These are phyloP conservation scores for Dalbergia oliveri DNA, from an alignment of 306 rosid genomes.

Conservation along the genomic window DNA sequence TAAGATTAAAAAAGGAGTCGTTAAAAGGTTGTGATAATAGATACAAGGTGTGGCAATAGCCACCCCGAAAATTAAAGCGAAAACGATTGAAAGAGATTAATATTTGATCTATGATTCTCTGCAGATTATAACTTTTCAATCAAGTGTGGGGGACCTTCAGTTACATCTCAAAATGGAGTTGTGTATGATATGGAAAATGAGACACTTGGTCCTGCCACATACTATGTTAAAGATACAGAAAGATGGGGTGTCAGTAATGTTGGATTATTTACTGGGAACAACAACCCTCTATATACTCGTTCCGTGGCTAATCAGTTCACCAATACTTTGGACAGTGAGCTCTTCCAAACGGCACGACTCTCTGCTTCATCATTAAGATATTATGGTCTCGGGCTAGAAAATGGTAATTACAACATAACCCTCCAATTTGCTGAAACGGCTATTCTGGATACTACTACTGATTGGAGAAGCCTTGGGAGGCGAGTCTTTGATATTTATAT, in stretches of 20 bases:
- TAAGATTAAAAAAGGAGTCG: no score
- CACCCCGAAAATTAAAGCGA: no score
- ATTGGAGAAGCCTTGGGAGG: conserved; percentile 78
- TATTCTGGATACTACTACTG: conserved; percentile 44
- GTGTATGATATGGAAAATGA: conserved; percentile 60
- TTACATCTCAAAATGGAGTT: conserved; percentile 50
- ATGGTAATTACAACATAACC: conserved; percentile 69
- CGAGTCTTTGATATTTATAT: conserved; percentile 78
- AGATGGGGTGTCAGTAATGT: conserved; percentile 85
- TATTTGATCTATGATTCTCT: conserved; percentile 22
- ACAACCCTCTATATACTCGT: conserved; percentile 38
- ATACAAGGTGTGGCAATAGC: no score
- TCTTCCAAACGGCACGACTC: conserved; percentile 74
- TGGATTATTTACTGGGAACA: conserved; percentile 58
- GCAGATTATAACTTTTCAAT: conserved; percentile 73
- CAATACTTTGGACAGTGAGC: conserved; percentile 56
- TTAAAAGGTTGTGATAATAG: no score
- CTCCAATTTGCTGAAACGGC: conserved; percentile 75
- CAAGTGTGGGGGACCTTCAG: conserved; percentile 72
- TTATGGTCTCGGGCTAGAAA: conserved; percentile 77
- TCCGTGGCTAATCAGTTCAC: conserved; percentile 54
- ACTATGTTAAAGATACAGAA: conserved; percentile 59
- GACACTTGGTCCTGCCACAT: conserved; percentile 75
- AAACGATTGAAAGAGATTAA: background rate
- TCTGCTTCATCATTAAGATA: conserved; percentile 88